phyloP scores from a whole-genome alignment of 1,284 basidiomycete species.

The Thecaphora frezii region DNA sequence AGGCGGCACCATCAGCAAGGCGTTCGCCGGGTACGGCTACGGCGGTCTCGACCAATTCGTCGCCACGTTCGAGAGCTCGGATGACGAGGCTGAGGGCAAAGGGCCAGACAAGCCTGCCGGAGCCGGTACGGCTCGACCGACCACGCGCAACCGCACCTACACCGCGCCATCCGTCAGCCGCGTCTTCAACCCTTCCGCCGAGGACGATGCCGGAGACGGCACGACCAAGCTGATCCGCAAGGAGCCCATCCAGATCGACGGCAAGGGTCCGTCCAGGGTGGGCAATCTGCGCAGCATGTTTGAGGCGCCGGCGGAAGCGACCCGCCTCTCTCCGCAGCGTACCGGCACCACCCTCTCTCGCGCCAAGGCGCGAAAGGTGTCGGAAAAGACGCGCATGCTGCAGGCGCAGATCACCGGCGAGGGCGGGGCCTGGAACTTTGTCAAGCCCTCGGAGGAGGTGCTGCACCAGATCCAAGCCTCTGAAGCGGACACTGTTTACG shows the following conservation, averaged over 20 bases:
- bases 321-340: conserved; percentile 7
- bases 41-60: conserved; percentile 24
- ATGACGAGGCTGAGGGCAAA: conserved; percentile 12
- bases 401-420: conserved; percentile 41
- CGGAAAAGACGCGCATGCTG: conserved; percentile 36
- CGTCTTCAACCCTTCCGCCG: conserved; percentile 13
- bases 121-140: conserved; percentile 3
- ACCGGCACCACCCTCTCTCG: conserved; percentile 4
- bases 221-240: conserved; percentile 21
- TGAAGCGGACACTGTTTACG: background rate
- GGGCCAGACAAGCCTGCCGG: too few relatives aligned
- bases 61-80: conserved; percentile 17
- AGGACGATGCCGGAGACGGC: conserved; percentile 10
- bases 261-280: conserved; percentile 20
- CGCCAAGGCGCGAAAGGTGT: conserved; percentile 12
- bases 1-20: conserved; percentile 19
- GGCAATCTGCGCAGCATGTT: conserved; percentile 31
- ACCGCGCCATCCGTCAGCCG: conserved; percentile 29
- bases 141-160: conserved; percentile 21
- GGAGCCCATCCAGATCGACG: conserved; percentile 28
- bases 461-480: background rate
- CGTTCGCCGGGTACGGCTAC: conserved; percentile 26
- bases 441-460: background rate
- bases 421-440: background rate
- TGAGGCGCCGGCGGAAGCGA: conserved; percentile 6